Percentiles rank a stretch among this genome's conserved stretches.
Evolutionary conservation across 306 rosid species (phyloP).

Genomic region (Citrullus colocynthis): DNA sequence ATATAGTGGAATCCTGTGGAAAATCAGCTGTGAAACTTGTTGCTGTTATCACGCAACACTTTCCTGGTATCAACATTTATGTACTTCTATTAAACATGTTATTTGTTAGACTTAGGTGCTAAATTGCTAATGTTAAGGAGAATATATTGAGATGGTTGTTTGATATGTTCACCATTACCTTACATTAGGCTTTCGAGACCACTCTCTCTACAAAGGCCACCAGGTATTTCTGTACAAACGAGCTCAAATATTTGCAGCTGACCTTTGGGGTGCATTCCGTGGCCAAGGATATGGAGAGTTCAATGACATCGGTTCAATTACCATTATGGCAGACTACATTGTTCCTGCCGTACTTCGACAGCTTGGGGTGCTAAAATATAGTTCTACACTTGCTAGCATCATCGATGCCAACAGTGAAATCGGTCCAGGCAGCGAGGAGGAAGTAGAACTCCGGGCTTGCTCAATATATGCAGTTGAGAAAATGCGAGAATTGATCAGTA

Average conservation of each 20-base stretch:
- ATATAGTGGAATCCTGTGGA: constrained; percentile 65
- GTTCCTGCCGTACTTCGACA: constrained; percentile 89
- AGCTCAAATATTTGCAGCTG: constrained; percentile 96
- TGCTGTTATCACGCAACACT: constrained; percentile 68
- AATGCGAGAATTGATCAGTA: constrained; percentile 72
- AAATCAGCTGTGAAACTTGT: constrained; percentile 90
- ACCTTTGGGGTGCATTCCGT: constrained; percentile 78
- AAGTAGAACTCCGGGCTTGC: constrained; percentile 95
- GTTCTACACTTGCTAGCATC: constrained; percentile 45
- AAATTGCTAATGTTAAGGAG: not conserved
- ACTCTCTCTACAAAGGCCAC: constrained; percentile 82
- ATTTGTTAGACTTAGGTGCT: not conserved
- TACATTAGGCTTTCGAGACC: constrained; percentile 77
- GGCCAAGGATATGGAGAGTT: constrained; percentile 82
- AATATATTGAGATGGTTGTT: not conserved
- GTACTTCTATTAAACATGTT: not conserved
- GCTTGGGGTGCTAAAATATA: constrained; percentile 76
- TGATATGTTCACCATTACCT: not conserved
- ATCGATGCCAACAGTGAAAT: constrained; percentile 66
- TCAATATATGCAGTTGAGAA: constrained; percentile 83
- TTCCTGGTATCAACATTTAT: constrained; percentile 49
- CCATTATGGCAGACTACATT: constrained; percentile 93
- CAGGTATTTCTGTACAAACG: constrained; percentile 88
- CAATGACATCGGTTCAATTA: constrained; percentile 58
- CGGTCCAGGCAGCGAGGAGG: constrained; percentile 89